Base-by-base conservation (phyloP, 352 stramenopile genomes). In the Thraustotheca clavata region DNA sequence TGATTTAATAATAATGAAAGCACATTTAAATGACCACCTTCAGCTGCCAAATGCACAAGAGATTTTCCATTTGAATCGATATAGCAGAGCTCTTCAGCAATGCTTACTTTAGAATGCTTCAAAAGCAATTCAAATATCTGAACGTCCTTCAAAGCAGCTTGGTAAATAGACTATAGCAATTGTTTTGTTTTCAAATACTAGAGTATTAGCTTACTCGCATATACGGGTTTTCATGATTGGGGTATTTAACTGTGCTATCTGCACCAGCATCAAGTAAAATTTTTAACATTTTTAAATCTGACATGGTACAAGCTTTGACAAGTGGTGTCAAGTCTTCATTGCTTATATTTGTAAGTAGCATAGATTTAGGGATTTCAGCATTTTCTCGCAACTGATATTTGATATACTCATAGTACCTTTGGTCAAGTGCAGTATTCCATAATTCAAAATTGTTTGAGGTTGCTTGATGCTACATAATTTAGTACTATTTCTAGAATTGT, bases 1-100 rank as follows among this genome's bases (percentile, higher is more conserved):
- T 48, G 20, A 3, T 60, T 14, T 24, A 67, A 16, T 5, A 67
- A 26, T 35, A 6, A 14, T 20, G 32, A 16, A 11, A 67, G n/a
- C 26, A 48, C 47, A 11, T 68, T 69, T 16, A 73, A 67, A 46
- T 74, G 70, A 0, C 79, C 77, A 32, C 75, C 81, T 11, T 67
- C 32, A 0, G 73, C 72, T 16, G 76, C 67, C 35, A 76, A 41
- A 43, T 90, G 81, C 24, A 88, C 29, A 18, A 88, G 33, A 3
- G 79, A 88, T 16, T 70, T 40, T 1, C 74, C 77, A 4, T 52
- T 62, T 16, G 24, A 70, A 34, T 87, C 75, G 5, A 83, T 20
- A 7, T 74, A 50, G 4, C 73, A 38, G 0, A 89, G 59, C 36
- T 78, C 55, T 26, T 69, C 59, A 18, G 34, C 24, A 0, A 59